phyloP scores from a whole-genome alignment of 306 rosid species.

The Quercus engelmannii region DNA sequence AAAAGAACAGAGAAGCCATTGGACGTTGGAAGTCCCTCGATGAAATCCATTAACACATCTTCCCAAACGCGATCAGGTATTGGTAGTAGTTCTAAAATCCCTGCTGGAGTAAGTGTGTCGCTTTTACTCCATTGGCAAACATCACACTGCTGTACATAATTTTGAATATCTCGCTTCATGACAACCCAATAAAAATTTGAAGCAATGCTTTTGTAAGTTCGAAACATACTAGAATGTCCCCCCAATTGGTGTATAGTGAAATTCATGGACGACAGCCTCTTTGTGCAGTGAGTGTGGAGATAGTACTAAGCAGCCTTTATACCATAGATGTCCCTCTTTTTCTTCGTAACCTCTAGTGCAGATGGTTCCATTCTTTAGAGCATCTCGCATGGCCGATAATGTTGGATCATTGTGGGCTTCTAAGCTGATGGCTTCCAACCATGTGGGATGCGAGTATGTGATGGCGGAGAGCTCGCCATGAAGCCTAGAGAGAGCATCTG shows the following conservation, averaged over 20 bases:
- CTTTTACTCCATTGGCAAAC: not conserved
- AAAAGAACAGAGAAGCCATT: not conserved
- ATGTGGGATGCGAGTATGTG: rapidly evolving
- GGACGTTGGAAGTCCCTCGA: not conserved
- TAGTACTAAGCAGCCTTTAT: no score
- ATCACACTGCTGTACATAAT: not conserved
- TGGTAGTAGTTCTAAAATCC: not conserved
- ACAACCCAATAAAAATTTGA: not conserved
- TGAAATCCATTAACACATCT: not conserved
- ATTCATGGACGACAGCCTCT: not conserved
- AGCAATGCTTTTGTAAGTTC: not conserved
- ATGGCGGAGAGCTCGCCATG: no score
- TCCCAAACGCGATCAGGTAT: not conserved
- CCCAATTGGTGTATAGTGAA: not conserved
- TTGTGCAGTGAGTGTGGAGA: no score
- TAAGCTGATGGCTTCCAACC: no score
- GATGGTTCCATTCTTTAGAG: no score
- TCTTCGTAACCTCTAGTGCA: no score
- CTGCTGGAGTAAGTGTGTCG: not conserved
- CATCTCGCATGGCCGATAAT: no score
- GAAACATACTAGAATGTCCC: not conserved
- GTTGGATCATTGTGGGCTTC: no score
- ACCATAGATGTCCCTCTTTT: no score
- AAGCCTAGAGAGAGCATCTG: no score
- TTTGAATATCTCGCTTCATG: not conserved